Evolutionary conservation across 1,139 yeast genomes (phyloP), one percentile per base, ranked within the genome.

Genomic region (Hyphopichia buzzinii): DNA sequence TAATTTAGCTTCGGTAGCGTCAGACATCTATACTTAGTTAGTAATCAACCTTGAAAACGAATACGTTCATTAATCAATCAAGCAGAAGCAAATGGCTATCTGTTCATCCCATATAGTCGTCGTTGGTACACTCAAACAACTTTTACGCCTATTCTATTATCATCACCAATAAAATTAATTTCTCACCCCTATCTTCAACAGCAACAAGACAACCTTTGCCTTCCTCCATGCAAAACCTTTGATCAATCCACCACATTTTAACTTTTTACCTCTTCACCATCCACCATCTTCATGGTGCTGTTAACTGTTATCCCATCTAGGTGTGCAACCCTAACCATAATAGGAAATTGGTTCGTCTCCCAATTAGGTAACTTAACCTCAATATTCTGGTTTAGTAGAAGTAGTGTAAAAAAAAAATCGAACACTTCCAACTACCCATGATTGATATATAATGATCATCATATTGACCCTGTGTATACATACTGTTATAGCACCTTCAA

Each of bases 1-100:
- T 53, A 67, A 55, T 47, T 70, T 70, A 37, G 65, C 51, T 41
- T 66, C 70, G 31, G 67, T 58, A 42, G 62, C 60, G 49, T 67
- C 72, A 46, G 71, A 63, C 72, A 65, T 60, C 32, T 17, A 28
- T 22, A 31, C 7, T 33, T 29, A 15, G 57, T 49, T 48, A 49
- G 57, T 50, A 44, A 3, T 17, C 8, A 15, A 12, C 16, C 19
- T 13, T 27, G 30, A 13, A 10, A 12, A 27, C 30, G 30, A 8
- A 12, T n/a, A n/a, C n/a, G n/a, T n/a, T n/a, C 15, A 25, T 25
- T 11, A 25, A 25, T 25, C 27, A 27, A 29, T 29, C 31, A 19
- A 29, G 14, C 30, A 15, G 12, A n/a, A n/a, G n/a, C n/a, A n/a
- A n/a, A n/a, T n/a, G n/a, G n/a, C n/a, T n/a, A n/a, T n/a, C n/a